Evolutionary conservation across 345 rosid genomes (phyloP).

Genomic region (Viola odorata): DNA sequence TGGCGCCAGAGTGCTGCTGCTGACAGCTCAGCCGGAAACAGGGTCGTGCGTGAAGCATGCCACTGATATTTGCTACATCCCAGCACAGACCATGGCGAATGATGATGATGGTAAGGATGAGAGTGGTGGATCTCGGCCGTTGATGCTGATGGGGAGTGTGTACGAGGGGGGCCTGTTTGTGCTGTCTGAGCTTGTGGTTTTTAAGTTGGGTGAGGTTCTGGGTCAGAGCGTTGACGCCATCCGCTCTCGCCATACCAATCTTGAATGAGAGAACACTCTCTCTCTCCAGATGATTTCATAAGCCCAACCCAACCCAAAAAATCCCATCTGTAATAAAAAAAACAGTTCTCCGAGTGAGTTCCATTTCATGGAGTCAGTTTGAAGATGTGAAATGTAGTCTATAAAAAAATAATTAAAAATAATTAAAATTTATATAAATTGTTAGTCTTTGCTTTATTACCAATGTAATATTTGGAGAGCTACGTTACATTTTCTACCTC

Average conservation of each 20-base stretch:
- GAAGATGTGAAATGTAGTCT: too few relatives aligned
- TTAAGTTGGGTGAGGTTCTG: slow-evolving; percentile 50
- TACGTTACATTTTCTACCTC: too few relatives aligned
- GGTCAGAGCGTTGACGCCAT: slow-evolving; percentile 58
- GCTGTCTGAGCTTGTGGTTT: slow-evolving; percentile 87
- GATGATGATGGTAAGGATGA: slow-evolving; percentile 24
- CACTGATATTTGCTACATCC: slow-evolving; percentile 52
- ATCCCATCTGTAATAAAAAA: too few relatives aligned
- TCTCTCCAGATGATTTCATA: too few relatives aligned
- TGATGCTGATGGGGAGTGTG: slow-evolving; percentile 92
- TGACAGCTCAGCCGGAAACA: slow-evolving; percentile 64
- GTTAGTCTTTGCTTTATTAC: too few relatives aligned
- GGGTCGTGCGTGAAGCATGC: slow-evolving; percentile 63
- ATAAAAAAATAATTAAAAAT: too few relatives aligned
- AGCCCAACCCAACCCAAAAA: too few relatives aligned
- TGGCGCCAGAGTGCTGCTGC: slow-evolving; percentile 55
- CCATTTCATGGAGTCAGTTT: too few relatives aligned
- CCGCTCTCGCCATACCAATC: slow-evolving; percentile 85
- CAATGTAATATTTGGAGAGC: too few relatives aligned
- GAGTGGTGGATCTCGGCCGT: slow-evolving; percentile 15
- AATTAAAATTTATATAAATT: too few relatives aligned
- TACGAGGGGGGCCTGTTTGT: slow-evolving; percentile 86
- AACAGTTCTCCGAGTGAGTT: too few relatives aligned
- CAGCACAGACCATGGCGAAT: slow-evolving; percentile 82
- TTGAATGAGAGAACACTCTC: too few relatives aligned